Conservation (phyloP, 257 asterid genomes). For the Voacanga thouarsii region DNA sequence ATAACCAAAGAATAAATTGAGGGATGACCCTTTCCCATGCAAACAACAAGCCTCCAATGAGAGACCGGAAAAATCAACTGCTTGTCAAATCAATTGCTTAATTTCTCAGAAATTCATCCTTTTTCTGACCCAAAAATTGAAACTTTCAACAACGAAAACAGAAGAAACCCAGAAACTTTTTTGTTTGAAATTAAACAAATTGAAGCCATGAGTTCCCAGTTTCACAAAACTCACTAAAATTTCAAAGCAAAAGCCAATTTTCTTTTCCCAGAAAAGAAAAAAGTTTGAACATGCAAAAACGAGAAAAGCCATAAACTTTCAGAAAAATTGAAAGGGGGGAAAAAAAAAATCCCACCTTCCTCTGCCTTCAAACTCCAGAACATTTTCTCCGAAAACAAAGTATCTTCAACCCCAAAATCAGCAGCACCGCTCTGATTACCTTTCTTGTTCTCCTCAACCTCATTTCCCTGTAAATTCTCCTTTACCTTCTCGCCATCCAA, state of each 20-base stretch:
- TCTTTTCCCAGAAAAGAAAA: not conserved
- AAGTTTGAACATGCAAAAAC: slow-evolving; percentile 5
- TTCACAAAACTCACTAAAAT: not conserved
- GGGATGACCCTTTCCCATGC: not conserved
- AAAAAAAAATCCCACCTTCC: slow-evolving; percentile 24
- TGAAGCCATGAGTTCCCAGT: not conserved
- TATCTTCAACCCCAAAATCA: slow-evolving; percentile 16
- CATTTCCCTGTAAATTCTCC: slow-evolving; percentile 2
- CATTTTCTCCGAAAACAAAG: slow-evolving; percentile 32
- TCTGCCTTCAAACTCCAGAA: slow-evolving; percentile 29
- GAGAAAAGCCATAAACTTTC: not conserved
- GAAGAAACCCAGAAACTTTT: not conserved
- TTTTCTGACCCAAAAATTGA: not conserved
- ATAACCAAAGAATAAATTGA: not conserved
- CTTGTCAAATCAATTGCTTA: not conserved
- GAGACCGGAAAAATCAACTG: not conserved
- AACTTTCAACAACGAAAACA: slow-evolving; percentile 2
- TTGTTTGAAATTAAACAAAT: not conserved
- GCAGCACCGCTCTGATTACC: not conserved
- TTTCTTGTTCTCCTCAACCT: not conserved
- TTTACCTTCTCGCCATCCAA: not conserved
- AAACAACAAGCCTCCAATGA: not conserved
- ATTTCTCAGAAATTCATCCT: not conserved
- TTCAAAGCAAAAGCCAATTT: not conserved
- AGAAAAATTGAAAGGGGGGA: not conserved